Conservation (phyloP, 257 asterid species). For the Solanum clarkiae region DNA sequence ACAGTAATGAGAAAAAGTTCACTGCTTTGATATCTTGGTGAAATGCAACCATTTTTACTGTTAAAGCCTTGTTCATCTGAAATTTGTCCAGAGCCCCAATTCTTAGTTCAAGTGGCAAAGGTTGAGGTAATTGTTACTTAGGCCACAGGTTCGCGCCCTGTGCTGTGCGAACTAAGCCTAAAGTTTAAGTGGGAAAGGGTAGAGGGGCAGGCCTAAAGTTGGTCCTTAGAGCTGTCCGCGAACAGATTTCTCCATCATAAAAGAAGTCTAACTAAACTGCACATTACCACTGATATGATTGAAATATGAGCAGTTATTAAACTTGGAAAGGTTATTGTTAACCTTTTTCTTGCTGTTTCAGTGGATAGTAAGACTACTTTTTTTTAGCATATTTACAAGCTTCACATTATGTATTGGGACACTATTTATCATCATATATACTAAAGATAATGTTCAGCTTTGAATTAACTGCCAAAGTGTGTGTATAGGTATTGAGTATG, state of each 20-base stretch:
- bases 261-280: neutral
- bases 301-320: neutral
- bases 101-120: neutral
- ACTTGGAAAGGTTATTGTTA: neutral
- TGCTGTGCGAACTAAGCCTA: neutral
- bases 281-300: neutral
- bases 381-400: neutral
- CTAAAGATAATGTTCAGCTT: neutral
- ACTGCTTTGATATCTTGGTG: neutral
- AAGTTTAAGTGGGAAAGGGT: neutral
- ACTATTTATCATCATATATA: neutral
- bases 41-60: neutral
- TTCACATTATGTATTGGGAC: neutral
- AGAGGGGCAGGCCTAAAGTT: neutral
- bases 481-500: neutral
- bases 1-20: neutral
- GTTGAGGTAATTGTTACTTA: neutral
- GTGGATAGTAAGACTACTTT: neutral
- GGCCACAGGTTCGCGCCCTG: neutral
- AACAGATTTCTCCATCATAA: neutral
- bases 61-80: neutral
- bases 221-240: neutral
- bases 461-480: neutral
- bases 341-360: neutral
- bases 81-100: neutral